These are phyloP conservation scores for Podila epigama DNA, from an alignment of 192 early-diverging fungal genomes.

Conservation along the genomic window DNA sequence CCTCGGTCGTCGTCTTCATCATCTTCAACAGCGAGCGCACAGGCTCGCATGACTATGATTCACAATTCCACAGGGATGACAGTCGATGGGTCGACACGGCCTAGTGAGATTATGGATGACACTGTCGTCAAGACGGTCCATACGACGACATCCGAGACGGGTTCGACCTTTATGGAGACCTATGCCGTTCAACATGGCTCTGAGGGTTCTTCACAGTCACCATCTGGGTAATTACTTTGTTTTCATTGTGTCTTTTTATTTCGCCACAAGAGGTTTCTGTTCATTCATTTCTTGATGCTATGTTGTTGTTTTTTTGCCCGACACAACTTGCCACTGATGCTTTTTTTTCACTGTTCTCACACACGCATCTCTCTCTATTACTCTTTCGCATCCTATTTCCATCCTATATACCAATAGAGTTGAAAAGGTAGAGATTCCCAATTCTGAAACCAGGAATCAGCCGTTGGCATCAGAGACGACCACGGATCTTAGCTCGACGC, in stretches of 20 bases:
- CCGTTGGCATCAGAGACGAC: constrained; percentile 8
- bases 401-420: background rate
- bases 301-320: background rate
- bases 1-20: constrained; percentile 8
- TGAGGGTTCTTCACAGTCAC: background rate
- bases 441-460: background rate
- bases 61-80: constrained; percentile 29
- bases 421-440: constrained; percentile 26
- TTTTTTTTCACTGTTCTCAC: background rate
- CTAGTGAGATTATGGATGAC: constrained; percentile 36
- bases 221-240: background rate
- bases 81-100: constrained; percentile 26
- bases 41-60: constrained; percentile 24
- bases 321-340: background rate
- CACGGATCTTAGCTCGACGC: constrained; percentile 3
- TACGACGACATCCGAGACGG: background rate
- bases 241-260: background rate
- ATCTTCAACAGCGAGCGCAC: background rate
- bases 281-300: no score
- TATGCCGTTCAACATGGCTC: background rate
- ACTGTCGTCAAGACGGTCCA: constrained; percentile 20
- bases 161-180: constrained; percentile 2
- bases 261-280: no score
- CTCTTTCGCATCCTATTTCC: background rate
- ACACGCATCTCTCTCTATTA: background rate